Percentiles rank a stretch among this genome's conserved stretches.
Evolutionary conservation across 2,329 filamentous ascomycete species (phyloP).

Genomic region (Arachnomyces sp.): DNA sequence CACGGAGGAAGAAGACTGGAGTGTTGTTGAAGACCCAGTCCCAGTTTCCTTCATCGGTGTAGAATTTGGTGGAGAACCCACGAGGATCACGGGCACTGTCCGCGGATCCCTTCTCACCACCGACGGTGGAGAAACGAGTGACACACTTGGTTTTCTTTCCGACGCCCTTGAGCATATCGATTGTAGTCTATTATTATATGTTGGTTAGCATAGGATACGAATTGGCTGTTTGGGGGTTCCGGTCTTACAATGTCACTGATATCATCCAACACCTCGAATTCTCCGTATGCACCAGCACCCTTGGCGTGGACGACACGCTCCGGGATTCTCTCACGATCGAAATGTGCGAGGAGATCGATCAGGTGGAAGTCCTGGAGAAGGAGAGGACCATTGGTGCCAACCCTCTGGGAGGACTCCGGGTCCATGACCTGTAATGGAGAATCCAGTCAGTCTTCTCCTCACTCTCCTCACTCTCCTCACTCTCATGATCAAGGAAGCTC

Average conservation of each 20-base stretch:
- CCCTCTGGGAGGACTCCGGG: conserved; percentile 46
- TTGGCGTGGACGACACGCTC: conserved; percentile 39
- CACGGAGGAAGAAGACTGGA: conserved; percentile 67
- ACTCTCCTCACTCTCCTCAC: conserved; percentile 3
- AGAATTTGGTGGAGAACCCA: conserved; percentile 67
- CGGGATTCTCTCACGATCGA: conserved; percentile 34
- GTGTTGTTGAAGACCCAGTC: conserved; percentile 68
- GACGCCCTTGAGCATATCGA: conserved; percentile 47
- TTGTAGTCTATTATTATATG: conserved; percentile 22
- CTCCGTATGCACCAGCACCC: conserved; percentile 35
- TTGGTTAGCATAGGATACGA: conserved; percentile 2
- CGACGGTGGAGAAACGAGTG: conserved; percentile 67
- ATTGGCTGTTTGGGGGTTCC: background rate
- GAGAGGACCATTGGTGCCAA: conserved; percentile 52
- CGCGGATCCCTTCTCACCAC: conserved; percentile 63
- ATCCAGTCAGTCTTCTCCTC: conserved; percentile 5
- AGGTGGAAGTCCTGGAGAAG: conserved; percentile 60
- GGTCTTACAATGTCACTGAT: conserved; percentile 40
- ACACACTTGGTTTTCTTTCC: conserved; percentile 64
- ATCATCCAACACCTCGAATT: conserved; percentile 41
- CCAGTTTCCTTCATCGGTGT: conserved; percentile 67
- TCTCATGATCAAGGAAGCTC: background rate
- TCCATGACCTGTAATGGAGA: conserved; percentile 37
- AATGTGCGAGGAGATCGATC: conserved; percentile 51
- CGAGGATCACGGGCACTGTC: conserved; percentile 66